Percentiles rank a stretch among this genome's conserved stretches.
phyloP scores from a whole-genome alignment of 257 asterid genomes.

The Scutellaria galericulata region DNA sequence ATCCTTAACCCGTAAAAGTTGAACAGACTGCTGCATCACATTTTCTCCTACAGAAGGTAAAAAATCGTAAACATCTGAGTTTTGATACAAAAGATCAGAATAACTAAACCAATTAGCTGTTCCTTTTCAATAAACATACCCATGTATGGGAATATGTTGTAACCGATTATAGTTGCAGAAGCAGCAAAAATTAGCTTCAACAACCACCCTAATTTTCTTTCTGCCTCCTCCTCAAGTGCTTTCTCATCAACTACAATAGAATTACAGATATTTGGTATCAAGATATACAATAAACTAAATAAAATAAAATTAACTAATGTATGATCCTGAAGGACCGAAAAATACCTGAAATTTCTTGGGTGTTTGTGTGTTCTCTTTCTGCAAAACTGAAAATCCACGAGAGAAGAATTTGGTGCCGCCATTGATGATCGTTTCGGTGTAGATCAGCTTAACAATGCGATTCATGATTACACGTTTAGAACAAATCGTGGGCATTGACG shows the following conservation, averaged over 20 bases:
- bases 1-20: slow-evolving; percentile 89
- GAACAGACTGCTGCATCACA: slow-evolving; percentile 85
- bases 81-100: background rate
- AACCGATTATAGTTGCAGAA: slow-evolving; percentile 74
- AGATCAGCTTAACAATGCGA: slow-evolving; percentile 39
- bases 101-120: slow-evolving; percentile 19
- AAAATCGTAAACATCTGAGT: slow-evolving; percentile 27
- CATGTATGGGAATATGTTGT: slow-evolving; percentile 87
- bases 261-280: slow-evolving; percentile 27
- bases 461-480: slow-evolving; percentile 37
- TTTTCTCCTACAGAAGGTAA: slow-evolving; percentile 69
- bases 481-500: slow-evolving; percentile 8
- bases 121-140: slow-evolving; percentile 54
- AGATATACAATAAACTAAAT: slow-evolving; percentile 7
- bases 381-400: slow-evolving; percentile 37
- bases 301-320: slow-evolving; percentile 5
- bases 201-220: slow-evolving; percentile 90
- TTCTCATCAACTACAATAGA: slow-evolving; percentile 54
- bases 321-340: background rate
- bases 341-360: slow-evolving; percentile 36
- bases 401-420: slow-evolving; percentile 29
- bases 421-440: slow-evolving; percentile 25
- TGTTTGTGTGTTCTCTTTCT: slow-evolving; percentile 32
- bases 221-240: slow-evolving; percentile 84
- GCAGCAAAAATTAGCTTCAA: slow-evolving; percentile 81